Evolutionary conservation across 768 basidiomycete species (phyloP).

Genomic region (Clitopilus passeckerianus): DNA sequence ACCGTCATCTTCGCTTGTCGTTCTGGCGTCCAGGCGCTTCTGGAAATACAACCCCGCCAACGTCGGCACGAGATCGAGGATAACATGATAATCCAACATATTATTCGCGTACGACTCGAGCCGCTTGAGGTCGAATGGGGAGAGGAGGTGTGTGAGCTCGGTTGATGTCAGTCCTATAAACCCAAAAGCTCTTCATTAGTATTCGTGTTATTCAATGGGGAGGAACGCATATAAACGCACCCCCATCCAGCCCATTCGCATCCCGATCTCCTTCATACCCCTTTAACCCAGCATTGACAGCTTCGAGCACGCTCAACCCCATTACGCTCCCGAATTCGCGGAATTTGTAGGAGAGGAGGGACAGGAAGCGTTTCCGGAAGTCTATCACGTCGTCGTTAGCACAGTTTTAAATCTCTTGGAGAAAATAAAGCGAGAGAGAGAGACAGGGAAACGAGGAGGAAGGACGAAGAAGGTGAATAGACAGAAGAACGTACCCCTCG

Average conservation of each 20-base stretch:
- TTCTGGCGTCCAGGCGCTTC: slow-evolving; percentile 38
- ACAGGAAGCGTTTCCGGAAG: slow-evolving; percentile 87
- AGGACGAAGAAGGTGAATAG: too few relatives aligned
- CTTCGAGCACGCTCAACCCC: slow-evolving; percentile 85
- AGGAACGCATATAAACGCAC: slow-evolving; percentile 25
- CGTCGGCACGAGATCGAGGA: slow-evolving; percentile 85
- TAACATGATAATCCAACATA: slow-evolving; percentile 94
- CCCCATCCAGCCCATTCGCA: slow-evolving; percentile 6
- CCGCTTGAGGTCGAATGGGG: slow-evolving; percentile 94
- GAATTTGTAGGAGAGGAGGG: slow-evolving; percentile 90
- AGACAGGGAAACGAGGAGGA: too few relatives aligned
- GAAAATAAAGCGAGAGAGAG: too few relatives aligned
- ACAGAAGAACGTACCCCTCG: slow-evolving; percentile 72
- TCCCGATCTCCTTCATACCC: slow-evolving; percentile 27
- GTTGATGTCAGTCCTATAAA: slow-evolving; percentile 27
- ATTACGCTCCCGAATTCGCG: slow-evolving; percentile 88
- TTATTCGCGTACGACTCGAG: slow-evolving; percentile 95
- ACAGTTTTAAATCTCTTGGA: too few relatives aligned
- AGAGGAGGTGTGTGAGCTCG: slow-evolving; percentile 56
- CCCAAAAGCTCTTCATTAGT: slow-evolving; percentile 14
- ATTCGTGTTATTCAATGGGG: not conserved
- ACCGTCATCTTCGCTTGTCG: not conserved
- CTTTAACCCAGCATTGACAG: slow-evolving; percentile 62
- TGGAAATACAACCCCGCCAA: slow-evolving; percentile 85
- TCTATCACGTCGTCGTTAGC: slow-evolving; percentile 40